Evolutionary conservation across 1,284 basidiomycete genomes (phyloP), one percentile per base, ranked within the genome.

Genomic region (Malassezia dermatis): DNA sequence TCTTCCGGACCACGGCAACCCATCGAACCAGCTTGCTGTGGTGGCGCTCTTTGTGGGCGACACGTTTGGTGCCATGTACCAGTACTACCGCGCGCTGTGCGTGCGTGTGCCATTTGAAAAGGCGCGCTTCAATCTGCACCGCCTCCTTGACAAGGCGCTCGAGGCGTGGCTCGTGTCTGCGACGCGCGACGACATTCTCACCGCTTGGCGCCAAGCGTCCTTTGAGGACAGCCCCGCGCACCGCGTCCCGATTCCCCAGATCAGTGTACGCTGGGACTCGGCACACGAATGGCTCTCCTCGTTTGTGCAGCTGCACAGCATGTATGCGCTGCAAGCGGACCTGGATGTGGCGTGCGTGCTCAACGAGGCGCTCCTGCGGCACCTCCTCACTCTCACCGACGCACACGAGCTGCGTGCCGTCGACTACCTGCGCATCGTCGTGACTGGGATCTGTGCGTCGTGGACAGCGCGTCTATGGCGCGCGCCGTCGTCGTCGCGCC

Each of bases 11-110:
- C 59, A 65, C 39, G 71, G 71, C 50, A 90, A 93, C 67, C 83
- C 93, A 1, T 93, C 86, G 37, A 93, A 96, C 72, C 91, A 96
- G 76, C 82, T 98, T 26, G 93, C 91, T 1, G 90, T 96, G 45
- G 81, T 98, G 26, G 83, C 89, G 1, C 84, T 84, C 21, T 91
- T 91, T 75, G 79, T 85, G 64, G 80, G 81, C 60, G 89, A 95
- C 75, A 79, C 81, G n/a, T 89, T 94, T 64, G 78, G 79, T 26
- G 84, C 87, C 27, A 78, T 88, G 13, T 82, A 88, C 62, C 84
- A 91, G 73, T 93, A 95, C 76, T 91, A 91, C 69, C 84, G 89
- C 34, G 88, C 93, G 0, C 78, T 96, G 6, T 93, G 89, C 65
- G 86, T 90, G 43, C 81, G 81, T 27, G 81, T 83, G 53, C 87